Base-by-base conservation (phyloP, 2,329 filamentous ascomycete genomes). In the Colletotrichum camelliae region DNA sequence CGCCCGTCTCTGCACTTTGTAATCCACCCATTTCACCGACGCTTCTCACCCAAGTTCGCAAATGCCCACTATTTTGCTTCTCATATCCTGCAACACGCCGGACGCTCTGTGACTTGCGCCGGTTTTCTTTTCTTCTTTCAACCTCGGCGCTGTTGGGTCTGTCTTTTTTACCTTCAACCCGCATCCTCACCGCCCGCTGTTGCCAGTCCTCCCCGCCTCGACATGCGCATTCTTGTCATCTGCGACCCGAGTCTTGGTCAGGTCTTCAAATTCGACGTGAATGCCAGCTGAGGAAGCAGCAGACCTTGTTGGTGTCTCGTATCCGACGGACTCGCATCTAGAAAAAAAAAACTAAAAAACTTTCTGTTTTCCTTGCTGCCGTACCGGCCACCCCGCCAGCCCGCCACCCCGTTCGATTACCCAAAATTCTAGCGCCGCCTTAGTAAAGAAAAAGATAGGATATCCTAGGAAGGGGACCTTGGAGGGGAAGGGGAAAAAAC, bases 191-290 rank as follows among this genome's bases (percentile, higher is more conserved):
- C 21, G 35, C 27, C 33, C 35, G 57, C 57, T n/a, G 18, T 31
- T 13, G 62, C 21, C 39, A 58, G 68, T 64, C 39, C n/a, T 18
- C 39, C 31, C 55, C 27, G 62, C 24, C 62, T 68, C 73, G 73
- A 72, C 69, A 72, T 72, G 73, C 73, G 62, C 62, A 72, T 55
- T 64, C 57, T 27, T 68, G 39, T 57, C 64, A 52, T 7, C 21
- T 43, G 58, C 58, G 58, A 70, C 39, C 69, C 37, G 39, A 72
- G 27, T 35, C 62, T 75, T 43, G 69, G 62, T 18, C 62, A 72
- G 33, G 27, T 39, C 33, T 16, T 57, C 69, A 58, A 57, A 62
- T 57, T 37, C 39, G 21, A 57, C 39, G 62, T 52, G 27, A 57
- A 58, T 31, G 62, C 69, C 33, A 75, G 43, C n/a, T 72, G 69